These are phyloP conservation scores for Nasturtium officinale DNA, from an alignment of 345 rosid species.

Conservation along the genomic window DNA sequence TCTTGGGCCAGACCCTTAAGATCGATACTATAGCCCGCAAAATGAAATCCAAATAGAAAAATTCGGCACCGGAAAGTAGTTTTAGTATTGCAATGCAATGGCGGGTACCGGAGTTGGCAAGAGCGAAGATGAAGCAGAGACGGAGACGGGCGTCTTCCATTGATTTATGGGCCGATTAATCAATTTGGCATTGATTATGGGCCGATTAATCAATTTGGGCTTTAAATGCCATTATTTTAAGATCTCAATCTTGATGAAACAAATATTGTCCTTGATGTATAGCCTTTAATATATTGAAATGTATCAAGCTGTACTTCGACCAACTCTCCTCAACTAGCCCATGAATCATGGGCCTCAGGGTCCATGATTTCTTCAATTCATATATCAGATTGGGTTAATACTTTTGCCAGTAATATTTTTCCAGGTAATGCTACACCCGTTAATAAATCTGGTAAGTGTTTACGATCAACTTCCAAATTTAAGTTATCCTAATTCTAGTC, in stretches of 20 bases:
- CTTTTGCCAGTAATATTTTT: neutral
- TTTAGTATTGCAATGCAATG: neutral
- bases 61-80: neutral
- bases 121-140: neutral
- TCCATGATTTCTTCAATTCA: neutral
- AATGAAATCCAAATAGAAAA: neutral
- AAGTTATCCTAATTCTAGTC: neutral
- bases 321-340: neutral
- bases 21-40: neutral
- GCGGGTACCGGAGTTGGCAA: neutral
- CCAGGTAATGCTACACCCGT: conserved; percentile 1
- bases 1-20: neutral
- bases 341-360: neutral
- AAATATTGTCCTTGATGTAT: too few species aligned
- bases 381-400: neutral
- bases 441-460: conserved; percentile 4
- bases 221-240: neutral
- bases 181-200: neutral
- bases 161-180: conserved; percentile 2
- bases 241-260: too few species aligned
- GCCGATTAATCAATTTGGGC: conserved; percentile 7
- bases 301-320: too few species aligned
- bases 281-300: too few species aligned
- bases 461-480: neutral
- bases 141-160: neutral